phyloP scores from a whole-genome alignment of 768 basidiomycete genomes.

The Leccinellum rugosiceps region DNA sequence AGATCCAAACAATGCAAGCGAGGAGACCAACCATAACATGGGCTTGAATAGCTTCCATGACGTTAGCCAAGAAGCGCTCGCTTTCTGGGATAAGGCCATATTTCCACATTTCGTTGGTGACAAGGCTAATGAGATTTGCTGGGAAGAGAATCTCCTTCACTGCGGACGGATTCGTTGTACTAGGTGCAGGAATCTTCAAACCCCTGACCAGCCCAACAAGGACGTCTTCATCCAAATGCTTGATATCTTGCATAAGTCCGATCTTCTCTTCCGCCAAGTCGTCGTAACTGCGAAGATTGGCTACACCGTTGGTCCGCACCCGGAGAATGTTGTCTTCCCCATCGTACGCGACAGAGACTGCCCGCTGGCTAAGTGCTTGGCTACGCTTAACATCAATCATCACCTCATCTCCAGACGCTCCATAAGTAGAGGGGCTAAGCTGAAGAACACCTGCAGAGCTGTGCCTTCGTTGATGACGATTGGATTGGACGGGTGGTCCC shows the following conservation, averaged over 20 bases:
- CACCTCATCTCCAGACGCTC: conserved; percentile 75
- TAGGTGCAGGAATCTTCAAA: conserved; percentile 90
- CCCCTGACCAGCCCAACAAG: conserved; percentile 86
- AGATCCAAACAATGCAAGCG: background rate
- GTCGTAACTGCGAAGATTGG: conserved; percentile 74
- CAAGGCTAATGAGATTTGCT: conserved; percentile 93
- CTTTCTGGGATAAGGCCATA: conserved; percentile 95
- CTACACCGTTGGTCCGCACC: conserved; percentile 60
- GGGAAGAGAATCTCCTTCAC: conserved; percentile 99
- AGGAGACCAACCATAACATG: conserved; percentile 91
- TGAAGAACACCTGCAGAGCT: conserved; percentile 81
- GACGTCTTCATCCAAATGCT: conserved; percentile 90
- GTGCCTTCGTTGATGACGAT: conserved; percentile 77
- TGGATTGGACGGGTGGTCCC: conserved; percentile 33
- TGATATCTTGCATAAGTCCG: conserved; percentile 84
- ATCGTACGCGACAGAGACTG: conserved; percentile 85
- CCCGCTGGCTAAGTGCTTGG: conserved; percentile 71
- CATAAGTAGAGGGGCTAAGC: conserved; percentile 54
- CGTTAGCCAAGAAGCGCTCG: conserved; percentile 96
- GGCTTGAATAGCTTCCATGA: conserved; percentile 96
- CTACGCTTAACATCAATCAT: conserved; percentile 71
- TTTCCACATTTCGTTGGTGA: conserved; percentile 99
- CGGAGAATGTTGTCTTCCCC: conserved; percentile 74
- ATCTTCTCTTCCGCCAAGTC: conserved; percentile 96
- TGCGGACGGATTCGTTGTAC: conserved; percentile 84